Percentiles rank a stretch among this genome's conserved stretches.
Conservation (phyloP, 176 grass and related monocot species). For the Oryza officinalis region DNA sequence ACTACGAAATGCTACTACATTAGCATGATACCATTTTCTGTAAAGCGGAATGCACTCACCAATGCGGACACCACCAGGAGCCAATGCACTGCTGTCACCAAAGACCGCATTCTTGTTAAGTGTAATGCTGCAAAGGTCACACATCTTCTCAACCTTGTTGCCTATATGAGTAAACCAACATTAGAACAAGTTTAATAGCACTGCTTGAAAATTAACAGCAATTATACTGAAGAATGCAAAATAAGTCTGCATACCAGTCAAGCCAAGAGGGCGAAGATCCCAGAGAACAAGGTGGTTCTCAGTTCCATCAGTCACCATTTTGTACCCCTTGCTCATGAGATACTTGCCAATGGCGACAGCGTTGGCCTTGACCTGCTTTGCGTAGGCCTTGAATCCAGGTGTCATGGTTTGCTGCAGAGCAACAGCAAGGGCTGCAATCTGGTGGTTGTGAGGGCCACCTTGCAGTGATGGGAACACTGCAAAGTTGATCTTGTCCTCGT, state of each 20-base stretch:
- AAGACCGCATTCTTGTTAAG: conserved; percentile 99
- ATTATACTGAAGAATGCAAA: background rate
- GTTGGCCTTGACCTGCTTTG: conserved; percentile 94
- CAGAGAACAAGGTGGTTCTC: conserved; percentile 99
- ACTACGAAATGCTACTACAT: background rate
- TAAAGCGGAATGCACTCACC: conserved; percentile 44
- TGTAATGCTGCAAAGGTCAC: conserved; percentile 92
- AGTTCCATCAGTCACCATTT: conserved; percentile 95
- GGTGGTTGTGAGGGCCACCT: conserved; percentile 98
- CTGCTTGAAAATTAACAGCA: background rate
- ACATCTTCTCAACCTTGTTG: conserved; percentile 97
- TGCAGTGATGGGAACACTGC: conserved; percentile 98
- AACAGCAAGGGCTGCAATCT: conserved; percentile 92
- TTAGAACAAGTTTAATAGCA: conserved; percentile 6
- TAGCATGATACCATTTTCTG: background rate
- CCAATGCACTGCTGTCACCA: conserved; percentile 93
- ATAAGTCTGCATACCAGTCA: conserved; percentile 69
- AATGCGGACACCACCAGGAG: conserved; percentile 91
- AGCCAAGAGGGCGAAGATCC: conserved; percentile 96
- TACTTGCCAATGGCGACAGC: conserved; percentile 90
- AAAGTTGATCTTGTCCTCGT: conserved; percentile 94
- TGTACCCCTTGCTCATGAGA: conserved; percentile 98
- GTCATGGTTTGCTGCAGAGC: conserved; percentile 77
- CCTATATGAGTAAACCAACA: conserved; percentile 43
- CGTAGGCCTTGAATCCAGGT: conserved; percentile 92